Percentiles rank a stretch among this genome's conserved stretches.
These are phyloP conservation scores for Ilyonectria robusta DNA, from an alignment of 2,329 filamentous ascomycete species.

Conservation along the genomic window DNA sequence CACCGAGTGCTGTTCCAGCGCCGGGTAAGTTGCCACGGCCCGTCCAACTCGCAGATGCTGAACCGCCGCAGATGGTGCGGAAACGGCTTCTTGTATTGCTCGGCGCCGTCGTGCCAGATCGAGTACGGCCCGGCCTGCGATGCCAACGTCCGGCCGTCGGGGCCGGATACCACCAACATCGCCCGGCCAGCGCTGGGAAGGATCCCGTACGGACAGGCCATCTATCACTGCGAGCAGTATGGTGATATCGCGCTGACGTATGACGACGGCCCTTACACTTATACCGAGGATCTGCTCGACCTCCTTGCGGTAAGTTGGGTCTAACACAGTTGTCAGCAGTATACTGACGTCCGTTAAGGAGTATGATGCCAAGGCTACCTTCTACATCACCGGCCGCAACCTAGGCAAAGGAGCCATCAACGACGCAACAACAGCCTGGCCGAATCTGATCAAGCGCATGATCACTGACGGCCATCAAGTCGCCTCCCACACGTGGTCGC, in stretches of 20 bases:
- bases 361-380: conserved; percentile 57
- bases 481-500: conserved; percentile 67
- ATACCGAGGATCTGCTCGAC: conserved; percentile 59
- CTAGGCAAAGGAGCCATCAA: conserved; percentile 61
- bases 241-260: conserved; percentile 60
- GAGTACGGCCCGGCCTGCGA: conserved; percentile 73
- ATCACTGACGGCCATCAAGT: conserved; percentile 70
- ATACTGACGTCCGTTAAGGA: conserved; percentile 37
- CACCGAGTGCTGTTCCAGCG: conserved; percentile 59
- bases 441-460: conserved; percentile 60
- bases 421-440: conserved; percentile 53
- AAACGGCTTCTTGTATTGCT: conserved; percentile 68
- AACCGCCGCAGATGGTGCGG: conserved; percentile 66
- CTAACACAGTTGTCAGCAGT: not conserved
- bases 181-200: conserved; percentile 66
- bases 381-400: conserved; percentile 55
- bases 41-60: not conserved
- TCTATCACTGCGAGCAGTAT: conserved; percentile 56
- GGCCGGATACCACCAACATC: conserved; percentile 68
- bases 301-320: conserved; percentile 47
- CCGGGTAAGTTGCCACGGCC: conserved; percentile 51
- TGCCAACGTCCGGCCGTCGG: conserved; percentile 66
- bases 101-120: conserved; percentile 73
- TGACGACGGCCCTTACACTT: conserved; percentile 62
- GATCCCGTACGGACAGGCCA: conserved; percentile 69